Base-by-base conservation (phyloP, 2,329 filamentous ascomycete genomes). In the Fusarium aywerte region DNA sequence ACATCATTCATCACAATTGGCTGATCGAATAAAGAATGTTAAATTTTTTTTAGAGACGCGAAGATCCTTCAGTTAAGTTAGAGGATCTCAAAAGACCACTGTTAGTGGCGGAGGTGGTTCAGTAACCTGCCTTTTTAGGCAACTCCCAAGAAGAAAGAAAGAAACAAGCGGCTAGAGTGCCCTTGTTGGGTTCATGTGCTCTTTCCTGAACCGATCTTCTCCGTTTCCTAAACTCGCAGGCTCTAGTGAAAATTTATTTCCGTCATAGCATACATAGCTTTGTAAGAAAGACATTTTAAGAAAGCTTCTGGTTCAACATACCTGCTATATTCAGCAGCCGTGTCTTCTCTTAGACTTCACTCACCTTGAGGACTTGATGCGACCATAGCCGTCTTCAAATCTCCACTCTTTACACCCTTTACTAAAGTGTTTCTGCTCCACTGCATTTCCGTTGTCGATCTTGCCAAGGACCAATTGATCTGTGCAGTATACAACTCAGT, bases 371-470 rank as follows among this genome's bases (percentile, higher is more conserved):
- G 21, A 31, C 23, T 47, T 47, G 27, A 29, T 33, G 55, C 55
- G 32, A 18, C 39, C 20, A 38, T 40, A 15, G 35, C 48, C 44
- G 42, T 44, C 54, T 62, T 52, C 44, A 40, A 32, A 33, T 65
- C 63, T 62, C 62, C 58, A 63, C 60, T 55, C 55, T 63, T 61
- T 49, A 18, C 58, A 63, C 60, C 53, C 55, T 63, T 61, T 49
- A 18, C 54, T 42, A 44, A 52, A 56, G 43, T 58, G 32, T 58
- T 45, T 49, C 33, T 40, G 47, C 62, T 58, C 53, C 62, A 69
- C 56, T 59, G 29, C 40, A 45, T 58, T 57, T 58, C 50, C 18
- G 40, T 58, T 59, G 42, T 62, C 55, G 42, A 53, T 35, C 21
- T 56, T 27, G 39, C 36, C 39, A 21, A 40, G 43, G n/a, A 42